Evolutionary conservation across 495 filamentous ascomycete genomes (phyloP).

Genomic region (Aspergillus conjunctus): DNA sequence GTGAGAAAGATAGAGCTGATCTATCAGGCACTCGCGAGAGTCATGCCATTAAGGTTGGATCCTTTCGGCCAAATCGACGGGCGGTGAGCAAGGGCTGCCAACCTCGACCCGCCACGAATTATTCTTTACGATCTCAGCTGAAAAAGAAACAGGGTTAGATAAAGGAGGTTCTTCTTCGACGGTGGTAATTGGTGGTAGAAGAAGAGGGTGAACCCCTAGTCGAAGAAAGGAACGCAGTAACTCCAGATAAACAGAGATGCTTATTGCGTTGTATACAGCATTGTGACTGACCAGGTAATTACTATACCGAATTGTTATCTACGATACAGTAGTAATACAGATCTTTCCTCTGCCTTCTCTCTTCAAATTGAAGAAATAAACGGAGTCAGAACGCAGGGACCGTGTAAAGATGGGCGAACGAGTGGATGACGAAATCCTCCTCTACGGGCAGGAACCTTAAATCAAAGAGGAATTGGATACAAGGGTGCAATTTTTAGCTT

Average conservation of each 20-base stretch:
- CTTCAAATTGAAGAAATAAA: no score
- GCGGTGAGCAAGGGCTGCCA: constrained; percentile 26
- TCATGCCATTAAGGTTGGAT: not conserved
- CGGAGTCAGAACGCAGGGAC: not conserved
- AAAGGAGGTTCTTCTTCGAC: no score
- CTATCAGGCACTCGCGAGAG: not conserved
- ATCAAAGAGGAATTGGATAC: constrained; percentile 21
- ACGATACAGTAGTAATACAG: no score
- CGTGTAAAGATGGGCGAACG: not conserved
- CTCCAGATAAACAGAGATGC: not conserved
- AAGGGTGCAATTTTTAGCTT: constrained; percentile 6
- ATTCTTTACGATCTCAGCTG: constrained; percentile 4
- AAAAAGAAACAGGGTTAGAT: not conserved
- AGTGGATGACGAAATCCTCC: constrained; percentile 28
- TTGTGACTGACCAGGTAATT: no score
- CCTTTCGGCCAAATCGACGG: constrained; percentile 8
- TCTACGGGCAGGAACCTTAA: not conserved
- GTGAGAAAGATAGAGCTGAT: not conserved
- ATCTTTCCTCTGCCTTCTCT: no score
- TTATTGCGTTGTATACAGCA: no score
- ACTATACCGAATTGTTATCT: no score
- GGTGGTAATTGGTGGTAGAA: not conserved
- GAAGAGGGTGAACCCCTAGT: constrained; percentile 5
- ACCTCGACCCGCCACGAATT: constrained; percentile 15
- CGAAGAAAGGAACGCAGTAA: not conserved